Percentiles rank a stretch among this genome's conserved stretches.
Conservation (phyloP, 202 grass and related monocot genomes). For the Musa balbisiana region DNA sequence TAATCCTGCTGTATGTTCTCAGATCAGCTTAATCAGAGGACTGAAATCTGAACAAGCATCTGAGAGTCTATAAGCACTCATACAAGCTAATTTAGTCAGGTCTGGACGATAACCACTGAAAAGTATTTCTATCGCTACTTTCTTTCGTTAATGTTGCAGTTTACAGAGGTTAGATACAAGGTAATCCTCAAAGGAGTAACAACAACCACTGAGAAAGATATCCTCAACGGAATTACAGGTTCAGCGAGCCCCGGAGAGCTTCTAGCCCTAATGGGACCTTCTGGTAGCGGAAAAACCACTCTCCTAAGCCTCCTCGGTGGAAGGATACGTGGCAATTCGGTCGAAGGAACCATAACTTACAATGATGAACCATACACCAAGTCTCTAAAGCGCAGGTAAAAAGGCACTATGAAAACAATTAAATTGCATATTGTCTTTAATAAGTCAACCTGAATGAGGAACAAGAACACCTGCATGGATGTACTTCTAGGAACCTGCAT, state of each 20-base stretch:
- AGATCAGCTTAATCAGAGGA: conserved; percentile 5
- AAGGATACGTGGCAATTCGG: conserved; percentile 32
- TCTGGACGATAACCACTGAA: conserved; percentile 4
- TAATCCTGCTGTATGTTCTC: not conserved
- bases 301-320: conserved; percentile 90
- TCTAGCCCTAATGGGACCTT: conserved; percentile 89
- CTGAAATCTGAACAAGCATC: conserved; percentile 7
- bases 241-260: conserved; percentile 70
- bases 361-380: conserved; percentile 77
- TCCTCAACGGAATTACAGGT: conserved; percentile 75
- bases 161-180: conserved; percentile 76
- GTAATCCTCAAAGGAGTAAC: conserved; percentile 50
- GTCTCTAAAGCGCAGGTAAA: conserved; percentile 89
- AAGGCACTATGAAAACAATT: not conserved
- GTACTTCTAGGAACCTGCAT: not conserved
- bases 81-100: conserved; percentile 4
- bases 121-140: not conserved
- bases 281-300: conserved; percentile 92
- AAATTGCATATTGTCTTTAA: not conserved
- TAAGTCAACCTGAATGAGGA: not conserved
- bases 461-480: not conserved
- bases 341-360: conserved; percentile 64
- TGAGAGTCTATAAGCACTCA: not conserved
- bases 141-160: conserved; percentile 37
- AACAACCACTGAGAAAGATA: conserved; percentile 40